These are phyloP conservation scores for Megacollybia marginata DNA, from an alignment of 768 basidiomycete species.

Conservation along the genomic window DNA sequence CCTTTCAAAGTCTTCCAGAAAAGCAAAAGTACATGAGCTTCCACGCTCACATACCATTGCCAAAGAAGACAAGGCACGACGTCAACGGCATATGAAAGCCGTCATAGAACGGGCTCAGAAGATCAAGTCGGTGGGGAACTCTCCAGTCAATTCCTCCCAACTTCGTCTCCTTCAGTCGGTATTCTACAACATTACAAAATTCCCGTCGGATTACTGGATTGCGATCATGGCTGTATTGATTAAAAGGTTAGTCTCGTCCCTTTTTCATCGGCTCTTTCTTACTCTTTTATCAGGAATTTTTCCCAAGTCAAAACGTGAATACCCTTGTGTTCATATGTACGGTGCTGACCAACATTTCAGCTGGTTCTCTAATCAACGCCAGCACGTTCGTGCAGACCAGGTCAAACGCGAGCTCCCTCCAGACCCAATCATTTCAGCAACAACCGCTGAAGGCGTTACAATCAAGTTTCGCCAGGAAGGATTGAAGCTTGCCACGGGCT, in stretches of 20 bases:
- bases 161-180: conserved; percentile 55
- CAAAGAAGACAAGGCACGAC: conserved; percentile 8
- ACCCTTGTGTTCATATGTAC: conserved; percentile 31
- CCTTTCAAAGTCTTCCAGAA: conserved; percentile 1
- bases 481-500: conserved; percentile 37
- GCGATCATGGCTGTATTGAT: conserved; percentile 51
- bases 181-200: conserved; percentile 59
- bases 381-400: conserved; percentile 19
- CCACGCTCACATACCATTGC: conserved; percentile 4
- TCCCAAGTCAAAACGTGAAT: not conserved
- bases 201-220: conserved; percentile 57
- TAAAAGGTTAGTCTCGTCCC: conserved; percentile 30
- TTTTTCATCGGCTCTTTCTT: conserved; percentile 1
- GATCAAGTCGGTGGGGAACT: conserved; percentile 24
- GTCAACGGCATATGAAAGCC: conserved; percentile 7
- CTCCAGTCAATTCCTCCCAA: conserved; percentile 35
- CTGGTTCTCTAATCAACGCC: conserved; percentile 63
- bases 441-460: conserved; percentile 19
- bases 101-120: conserved; percentile 6
- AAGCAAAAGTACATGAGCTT: conserved; percentile 3
- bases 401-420: not conserved
- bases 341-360: conserved; percentile 47
- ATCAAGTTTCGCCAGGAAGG: conserved; percentile 39
- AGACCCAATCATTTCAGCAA: conserved; percentile 31
- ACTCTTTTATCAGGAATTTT: conserved; percentile 1